These are phyloP conservation scores for Rhazya stricta DNA, from an alignment of 257 asterid species.

Conservation along the genomic window DNA sequence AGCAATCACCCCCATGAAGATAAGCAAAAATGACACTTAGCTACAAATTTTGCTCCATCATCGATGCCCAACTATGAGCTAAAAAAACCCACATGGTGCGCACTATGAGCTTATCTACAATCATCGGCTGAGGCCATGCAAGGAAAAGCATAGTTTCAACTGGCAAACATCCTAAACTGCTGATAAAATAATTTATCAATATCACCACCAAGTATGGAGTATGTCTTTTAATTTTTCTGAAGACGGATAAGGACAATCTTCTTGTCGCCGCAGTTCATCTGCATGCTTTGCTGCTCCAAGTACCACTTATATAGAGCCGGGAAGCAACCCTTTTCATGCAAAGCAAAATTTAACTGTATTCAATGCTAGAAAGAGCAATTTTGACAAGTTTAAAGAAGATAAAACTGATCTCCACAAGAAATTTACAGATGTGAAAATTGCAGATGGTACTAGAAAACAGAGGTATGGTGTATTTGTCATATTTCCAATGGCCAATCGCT, in stretches of 20 bases:
- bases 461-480: not conserved
- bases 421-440: conserved; percentile 13
- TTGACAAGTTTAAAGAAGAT: not conserved
- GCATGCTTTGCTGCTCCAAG: not conserved
- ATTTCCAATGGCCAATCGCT: not conserved
- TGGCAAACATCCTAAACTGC: not conserved
- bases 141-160: not conserved
- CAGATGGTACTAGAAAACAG: not conserved
- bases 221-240: no score
- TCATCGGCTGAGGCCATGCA: not conserved
- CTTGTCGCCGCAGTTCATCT: not conserved
- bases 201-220: no score
- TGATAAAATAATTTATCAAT: not conserved
- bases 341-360: not conserved
- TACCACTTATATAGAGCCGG: not conserved
- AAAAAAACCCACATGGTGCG: not conserved
- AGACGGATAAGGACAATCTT: no score
- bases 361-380: not conserved
- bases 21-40: not conserved
- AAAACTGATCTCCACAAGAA: not conserved
- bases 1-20: not conserved
- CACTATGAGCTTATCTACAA: not conserved
- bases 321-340: not conserved
- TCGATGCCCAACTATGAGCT: not conserved
- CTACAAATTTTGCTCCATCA: not conserved